These are phyloP conservation scores for Cyclaneusma minus DNA, from an alignment of 2,329 filamentous ascomycete genomes.

Conservation along the genomic window DNA sequence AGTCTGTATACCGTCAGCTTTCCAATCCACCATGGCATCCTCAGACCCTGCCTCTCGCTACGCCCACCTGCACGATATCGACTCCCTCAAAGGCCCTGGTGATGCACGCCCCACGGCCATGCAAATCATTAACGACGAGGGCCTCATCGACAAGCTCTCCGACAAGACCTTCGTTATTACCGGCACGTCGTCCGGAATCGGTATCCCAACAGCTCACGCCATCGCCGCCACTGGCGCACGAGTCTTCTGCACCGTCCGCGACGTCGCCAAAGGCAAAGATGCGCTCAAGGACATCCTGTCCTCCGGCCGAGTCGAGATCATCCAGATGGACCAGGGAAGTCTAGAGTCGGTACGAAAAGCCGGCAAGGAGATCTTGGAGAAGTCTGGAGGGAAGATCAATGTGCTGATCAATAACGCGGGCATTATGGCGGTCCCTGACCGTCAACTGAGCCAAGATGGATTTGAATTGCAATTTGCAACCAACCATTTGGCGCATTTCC, in stretches of 20 bases:
- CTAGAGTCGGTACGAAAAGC: slow-evolving; percentile 17
- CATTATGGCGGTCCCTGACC: slow-evolving; percentile 9
- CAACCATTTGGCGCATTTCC: slow-evolving; percentile 37
- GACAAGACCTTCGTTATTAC: slow-evolving; percentile 23
- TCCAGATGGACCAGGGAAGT: slow-evolving; percentile 20
- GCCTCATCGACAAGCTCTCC: slow-evolving; percentile 19
- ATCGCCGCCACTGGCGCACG: slow-evolving; percentile 19
- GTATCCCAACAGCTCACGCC: slow-evolving; percentile 21
- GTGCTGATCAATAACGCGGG: slow-evolving; percentile 15
- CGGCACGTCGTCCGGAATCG: slow-evolving; percentile 22
- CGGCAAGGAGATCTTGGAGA: slow-evolving; percentile 13
- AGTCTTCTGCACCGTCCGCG: slow-evolving; percentile 20
- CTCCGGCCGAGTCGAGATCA: slow-evolving; percentile 13
- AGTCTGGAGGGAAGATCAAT: slow-evolving; percentile 17
- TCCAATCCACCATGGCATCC: no score
- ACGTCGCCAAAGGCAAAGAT: slow-evolving; percentile 17
- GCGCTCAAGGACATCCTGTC: slow-evolving; percentile 24
- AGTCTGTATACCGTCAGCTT: no score
- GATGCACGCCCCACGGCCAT: slow-evolving; percentile 19
- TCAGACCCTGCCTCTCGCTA: slow-evolving; percentile 6
- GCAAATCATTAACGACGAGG: slow-evolving; percentile 16
- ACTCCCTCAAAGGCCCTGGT: slow-evolving; percentile 13
- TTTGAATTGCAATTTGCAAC: slow-evolving; percentile 34
- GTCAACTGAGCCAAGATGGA: slow-evolving; percentile 25
- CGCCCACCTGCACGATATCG: slow-evolving; percentile 1